Percentiles rank a stretch among this genome's conserved stretches.
Conservation (phyloP, 345 rosid species). For the Ceriops tagal region DNA sequence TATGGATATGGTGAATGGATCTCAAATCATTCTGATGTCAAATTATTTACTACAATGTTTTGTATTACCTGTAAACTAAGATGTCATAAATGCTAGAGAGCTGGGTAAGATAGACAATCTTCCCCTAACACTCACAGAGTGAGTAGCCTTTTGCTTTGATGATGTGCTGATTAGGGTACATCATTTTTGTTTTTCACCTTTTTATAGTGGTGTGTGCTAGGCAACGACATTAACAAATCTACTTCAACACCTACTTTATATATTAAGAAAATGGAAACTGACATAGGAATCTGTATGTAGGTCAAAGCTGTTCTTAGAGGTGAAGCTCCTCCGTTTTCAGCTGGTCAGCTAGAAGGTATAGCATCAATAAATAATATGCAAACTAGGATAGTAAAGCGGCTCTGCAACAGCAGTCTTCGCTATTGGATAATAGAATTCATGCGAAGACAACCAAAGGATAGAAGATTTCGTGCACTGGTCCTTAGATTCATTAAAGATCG, state of each 20-base stretch:
- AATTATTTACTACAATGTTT: neutral
- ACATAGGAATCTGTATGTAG: conserved; percentile 29
- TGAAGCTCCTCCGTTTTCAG: conserved; percentile 72
- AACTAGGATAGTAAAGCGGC: conserved; percentile 49
- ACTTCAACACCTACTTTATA: too few species aligned
- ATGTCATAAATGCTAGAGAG: too few species aligned
- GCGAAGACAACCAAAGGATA: conserved; percentile 75
- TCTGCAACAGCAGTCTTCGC: conserved; percentile 60
- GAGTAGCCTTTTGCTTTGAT: too few species aligned
- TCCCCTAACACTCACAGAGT: too few species aligned
- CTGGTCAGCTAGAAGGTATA: conserved; percentile 86
- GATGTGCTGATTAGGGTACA: too few species aligned
- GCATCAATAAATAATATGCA: conserved; percentile 71
- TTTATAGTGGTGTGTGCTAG: too few species aligned
- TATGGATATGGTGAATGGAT: neutral
- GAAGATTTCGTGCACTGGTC: conserved; percentile 59
- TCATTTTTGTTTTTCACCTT: too few species aligned
- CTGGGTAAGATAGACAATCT: too few species aligned
- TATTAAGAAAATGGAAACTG: too few species aligned
- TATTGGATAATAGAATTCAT: conserved; percentile 86
- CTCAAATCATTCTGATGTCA: neutral
- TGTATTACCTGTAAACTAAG: too few species aligned
- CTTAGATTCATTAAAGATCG: conserved; percentile 86
- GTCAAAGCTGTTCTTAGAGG: conserved; percentile 83
- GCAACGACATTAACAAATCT: too few species aligned